Conservation (phyloP, 768 basidiomycete species). For the Lenzites betulinus region DNA sequence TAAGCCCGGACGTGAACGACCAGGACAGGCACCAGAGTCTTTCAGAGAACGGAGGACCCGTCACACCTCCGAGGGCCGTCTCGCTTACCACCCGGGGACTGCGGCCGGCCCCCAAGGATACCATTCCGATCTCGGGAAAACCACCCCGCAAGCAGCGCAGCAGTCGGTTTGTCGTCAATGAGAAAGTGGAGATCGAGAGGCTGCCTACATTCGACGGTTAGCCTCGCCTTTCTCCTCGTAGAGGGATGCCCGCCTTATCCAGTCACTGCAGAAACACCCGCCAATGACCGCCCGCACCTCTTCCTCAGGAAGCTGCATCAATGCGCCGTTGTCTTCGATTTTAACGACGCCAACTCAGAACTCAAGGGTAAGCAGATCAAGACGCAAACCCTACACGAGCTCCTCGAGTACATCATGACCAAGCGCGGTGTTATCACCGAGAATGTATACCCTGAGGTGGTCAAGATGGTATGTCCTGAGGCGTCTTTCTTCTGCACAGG, state of each 20-base stretch:
- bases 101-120: conserved; percentile 83
- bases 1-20: conserved; percentile 70
- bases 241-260: conserved; percentile 5
- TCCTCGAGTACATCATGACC: conserved; percentile 98
- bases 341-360: conserved; percentile 95
- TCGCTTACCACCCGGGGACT: conserved; percentile 63
- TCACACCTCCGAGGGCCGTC: conserved; percentile 65
- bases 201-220: conserved; percentile 87
- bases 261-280: conserved; percentile 71
- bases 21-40: conserved; percentile 32
- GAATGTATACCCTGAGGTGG: conserved; percentile 97
- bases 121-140: conserved; percentile 94
- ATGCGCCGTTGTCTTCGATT: conserved; percentile 96
- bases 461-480: conserved; percentile 79
- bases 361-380: conserved; percentile 98
- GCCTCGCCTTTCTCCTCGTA: conserved; percentile 27
- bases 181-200: conserved; percentile 95
- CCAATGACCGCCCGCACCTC: conserved; percentile 83
- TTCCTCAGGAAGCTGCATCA: conserved; percentile 96
- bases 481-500: conserved; percentile 1
- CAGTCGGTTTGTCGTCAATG: conserved; percentile 93
- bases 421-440: conserved; percentile 97
- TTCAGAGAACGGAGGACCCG: conserved; percentile 47
- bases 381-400: conserved; percentile 95
- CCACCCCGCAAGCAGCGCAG: conserved; percentile 97